Base-by-base conservation (phyloP, 257 asterid species). In the Solanum clarkiae region DNA sequence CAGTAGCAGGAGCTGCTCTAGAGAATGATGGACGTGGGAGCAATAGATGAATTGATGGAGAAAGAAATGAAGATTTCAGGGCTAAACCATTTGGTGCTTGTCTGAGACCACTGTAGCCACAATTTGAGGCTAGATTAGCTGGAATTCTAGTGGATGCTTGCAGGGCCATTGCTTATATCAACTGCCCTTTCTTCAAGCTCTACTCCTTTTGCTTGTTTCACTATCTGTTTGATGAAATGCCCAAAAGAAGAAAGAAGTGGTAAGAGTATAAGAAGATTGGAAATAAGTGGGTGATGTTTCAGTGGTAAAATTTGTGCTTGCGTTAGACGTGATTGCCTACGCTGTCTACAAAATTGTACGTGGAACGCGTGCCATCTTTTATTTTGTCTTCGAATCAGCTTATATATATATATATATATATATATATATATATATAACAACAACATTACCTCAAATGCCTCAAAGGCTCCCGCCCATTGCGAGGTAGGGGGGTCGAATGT, bases 31-130 rank as follows among this genome's bases (percentile, higher is more conserved):
- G 87, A 66, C 93, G 54, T 17, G 95, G 93, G 57, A 87, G 85
- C 87, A 93, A 81, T 0, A 90, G 91, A 42, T 87, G 92, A 83
- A 93, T 57, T 16, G 98, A 89, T 24, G 98, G 94, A 45, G 93
- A 83, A 57, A 89, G 87, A 88, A 92, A 94, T 1, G 98, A 92
- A 2, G 99, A 93, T 80, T 88, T 96, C 72, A 96, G 91, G 5
- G 94, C 91, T 5, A 90, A 89, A 0, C 90, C 88, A 82, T 79
- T 86, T 32, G 92, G 44, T 6, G 92, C 88, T 80, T 24, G 88
- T 70, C 94, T 91, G 45, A 90, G 93, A 4, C 93, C 97, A 84
- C 89, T 83, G 84, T 88, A 87, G 26, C 91, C 90, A 2, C 91
- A 91, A 7, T 87, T 81, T 10, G 86, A 89, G 16, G 90, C 77